Evolutionary conservation across 2,329 filamentous ascomycete genomes (phyloP).

Genomic region (Allantophomopsis cytisporea): DNA sequence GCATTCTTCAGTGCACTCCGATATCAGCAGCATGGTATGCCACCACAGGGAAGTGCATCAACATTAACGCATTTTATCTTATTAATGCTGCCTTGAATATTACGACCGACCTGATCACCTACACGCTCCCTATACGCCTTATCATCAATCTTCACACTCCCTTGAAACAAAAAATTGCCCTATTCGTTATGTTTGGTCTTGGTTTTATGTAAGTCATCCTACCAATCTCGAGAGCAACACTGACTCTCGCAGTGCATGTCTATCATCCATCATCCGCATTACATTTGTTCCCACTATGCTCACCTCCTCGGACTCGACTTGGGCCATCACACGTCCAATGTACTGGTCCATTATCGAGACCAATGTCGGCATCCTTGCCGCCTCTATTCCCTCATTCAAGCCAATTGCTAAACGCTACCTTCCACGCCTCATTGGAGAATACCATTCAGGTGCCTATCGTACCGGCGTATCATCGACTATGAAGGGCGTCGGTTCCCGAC

Average conservation of each 20-base stretch:
- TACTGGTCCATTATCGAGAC: conserved; percentile 29
- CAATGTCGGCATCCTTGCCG: conserved; percentile 26
- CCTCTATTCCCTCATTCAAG: conserved; percentile 26
- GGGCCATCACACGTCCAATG: conserved; percentile 24
- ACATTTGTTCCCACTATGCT: conserved; percentile 29
- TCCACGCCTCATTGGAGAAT: conserved; percentile 19
- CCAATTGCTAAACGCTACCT: conserved; percentile 24
- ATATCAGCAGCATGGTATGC: conserved; percentile 24
- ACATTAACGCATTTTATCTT: conserved; percentile 32
- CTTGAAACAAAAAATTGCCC: conserved; percentile 26
- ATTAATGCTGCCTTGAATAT: conserved; percentile 31
- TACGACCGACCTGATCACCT: conserved; percentile 29
- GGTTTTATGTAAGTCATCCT: conserved; percentile 13
- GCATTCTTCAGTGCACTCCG: conserved; percentile 28
- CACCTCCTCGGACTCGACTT: conserved; percentile 19
- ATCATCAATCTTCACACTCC: conserved; percentile 28
- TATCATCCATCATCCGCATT: conserved; percentile 31
- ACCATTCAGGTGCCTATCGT: neutral
- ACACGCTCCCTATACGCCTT: conserved; percentile 27
- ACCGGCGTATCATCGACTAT: conserved; percentile 1
- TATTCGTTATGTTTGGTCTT: conserved; percentile 27
- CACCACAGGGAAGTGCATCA: conserved; percentile 22
- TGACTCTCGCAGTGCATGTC: conserved; percentile 21
- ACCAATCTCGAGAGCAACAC: neutral
- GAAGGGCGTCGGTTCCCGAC: conserved; percentile 1